Percentiles rank a stretch among this genome's conserved stretches.
These are phyloP conservation scores for Colletotrichum sp. DNA, from an alignment of 2,329 filamentous ascomycete species.

Conservation along the genomic window DNA sequence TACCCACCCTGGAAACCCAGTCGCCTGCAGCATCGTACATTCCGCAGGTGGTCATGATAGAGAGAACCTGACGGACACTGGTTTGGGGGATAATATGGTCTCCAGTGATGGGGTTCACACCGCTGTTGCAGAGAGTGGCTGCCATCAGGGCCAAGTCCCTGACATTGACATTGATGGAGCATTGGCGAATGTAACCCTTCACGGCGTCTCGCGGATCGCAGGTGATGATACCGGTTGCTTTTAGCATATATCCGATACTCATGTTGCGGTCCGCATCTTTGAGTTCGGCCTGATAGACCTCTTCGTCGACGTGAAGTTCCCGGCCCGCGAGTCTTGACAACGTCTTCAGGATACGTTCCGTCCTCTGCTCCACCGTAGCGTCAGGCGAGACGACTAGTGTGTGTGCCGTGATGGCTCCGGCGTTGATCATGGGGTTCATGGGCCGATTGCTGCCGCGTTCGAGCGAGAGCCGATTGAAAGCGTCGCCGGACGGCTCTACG, in stretches of 20 bases:
- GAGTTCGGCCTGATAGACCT: constrained; percentile 42
- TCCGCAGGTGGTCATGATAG: constrained; percentile 46
- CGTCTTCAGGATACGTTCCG: constrained; percentile 36
- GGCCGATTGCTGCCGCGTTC: constrained; percentile 33
- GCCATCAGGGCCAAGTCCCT: constrained; percentile 45
- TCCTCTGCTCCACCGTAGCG: constrained; percentile 38
- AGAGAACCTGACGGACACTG: constrained; percentile 43
- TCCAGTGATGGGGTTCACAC: constrained; percentile 36
- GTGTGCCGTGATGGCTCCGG: constrained; percentile 37
- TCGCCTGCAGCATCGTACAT: constrained; percentile 63
- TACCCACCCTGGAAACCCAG: constrained; percentile 65
- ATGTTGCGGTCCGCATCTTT: constrained; percentile 37
- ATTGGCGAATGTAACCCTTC: constrained; percentile 43
- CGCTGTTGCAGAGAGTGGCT: constrained; percentile 40
- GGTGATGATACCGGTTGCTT: constrained; percentile 40
- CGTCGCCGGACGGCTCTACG: constrained; percentile 43
- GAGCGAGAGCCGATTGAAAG: constrained; percentile 39
- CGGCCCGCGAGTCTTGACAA: constrained; percentile 40
- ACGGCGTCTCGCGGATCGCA: constrained; percentile 39
- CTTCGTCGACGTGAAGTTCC: constrained; percentile 38
- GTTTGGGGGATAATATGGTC: constrained; percentile 38
- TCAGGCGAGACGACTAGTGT: constrained; percentile 32
- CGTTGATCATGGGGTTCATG: constrained; percentile 42
- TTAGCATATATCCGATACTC: constrained; percentile 44
- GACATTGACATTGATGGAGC: constrained; percentile 45